These are phyloP conservation scores for Ophiognomonia clavigignenti-juglandacearum DNA, from an alignment of 2,329 filamentous ascomycete genomes.

Conservation along the genomic window DNA sequence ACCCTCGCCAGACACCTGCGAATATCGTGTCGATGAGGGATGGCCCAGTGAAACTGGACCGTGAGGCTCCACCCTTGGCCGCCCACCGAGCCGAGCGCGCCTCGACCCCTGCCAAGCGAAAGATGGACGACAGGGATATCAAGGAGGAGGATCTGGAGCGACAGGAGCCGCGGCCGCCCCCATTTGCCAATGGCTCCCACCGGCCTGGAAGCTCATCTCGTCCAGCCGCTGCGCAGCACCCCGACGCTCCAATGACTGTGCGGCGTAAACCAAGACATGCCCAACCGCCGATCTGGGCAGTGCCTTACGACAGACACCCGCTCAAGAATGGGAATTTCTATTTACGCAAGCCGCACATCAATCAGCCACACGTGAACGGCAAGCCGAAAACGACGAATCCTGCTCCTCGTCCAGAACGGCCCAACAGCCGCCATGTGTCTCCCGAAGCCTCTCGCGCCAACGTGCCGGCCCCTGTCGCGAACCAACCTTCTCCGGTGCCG, in stretches of 20 bases:
- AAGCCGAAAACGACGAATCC: constrained; percentile 24
- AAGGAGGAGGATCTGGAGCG: constrained; percentile 47
- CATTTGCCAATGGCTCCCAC: constrained; percentile 39
- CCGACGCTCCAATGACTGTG: constrained; percentile 28
- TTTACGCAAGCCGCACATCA: constrained; percentile 30
- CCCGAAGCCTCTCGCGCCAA: constrained; percentile 38
- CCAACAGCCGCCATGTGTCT: constrained; percentile 39
- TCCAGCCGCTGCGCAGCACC: constrained; percentile 19
- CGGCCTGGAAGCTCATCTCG: constrained; percentile 15
- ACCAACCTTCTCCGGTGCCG: constrained; percentile 18
- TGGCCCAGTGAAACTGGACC: constrained; percentile 21
- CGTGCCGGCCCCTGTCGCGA: constrained; percentile 16
- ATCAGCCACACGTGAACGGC: constrained; percentile 33
- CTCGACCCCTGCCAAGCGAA: constrained; percentile 40
- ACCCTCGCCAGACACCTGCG: constrained; percentile 17
- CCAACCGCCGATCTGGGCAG: constrained; percentile 45
- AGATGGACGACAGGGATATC: constrained; percentile 43
- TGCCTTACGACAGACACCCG: constrained; percentile 31
- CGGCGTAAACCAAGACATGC: constrained; percentile 34
- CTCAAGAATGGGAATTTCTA: constrained; percentile 41
- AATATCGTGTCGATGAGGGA: constrained; percentile 16
- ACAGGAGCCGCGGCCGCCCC: constrained; percentile 42
- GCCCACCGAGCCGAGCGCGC: constrained; percentile 24
- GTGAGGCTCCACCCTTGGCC: constrained; percentile 20
- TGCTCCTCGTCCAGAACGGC: constrained; percentile 20